Evolutionary conservation across 768 basidiomycete species (phyloP).

Genomic region (Thelephora aurantiotincta): DNA sequence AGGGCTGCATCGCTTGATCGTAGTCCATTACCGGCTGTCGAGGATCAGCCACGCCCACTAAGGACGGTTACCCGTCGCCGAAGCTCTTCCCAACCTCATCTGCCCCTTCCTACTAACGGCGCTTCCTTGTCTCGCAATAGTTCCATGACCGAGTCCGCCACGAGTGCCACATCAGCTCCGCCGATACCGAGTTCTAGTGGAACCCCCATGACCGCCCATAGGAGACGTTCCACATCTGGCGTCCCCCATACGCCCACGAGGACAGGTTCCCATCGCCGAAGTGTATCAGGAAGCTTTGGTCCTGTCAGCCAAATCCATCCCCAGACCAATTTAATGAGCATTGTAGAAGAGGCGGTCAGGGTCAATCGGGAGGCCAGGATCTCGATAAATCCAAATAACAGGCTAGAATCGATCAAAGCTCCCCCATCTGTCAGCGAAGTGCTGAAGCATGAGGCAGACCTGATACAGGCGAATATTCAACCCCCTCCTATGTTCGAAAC

Average conservation of each 20-base stretch:
- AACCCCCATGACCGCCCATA: too few species aligned
- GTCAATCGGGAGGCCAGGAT: slow-evolving; percentile 19
- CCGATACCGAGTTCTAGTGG: neutral
- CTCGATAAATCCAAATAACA: slow-evolving; percentile 13
- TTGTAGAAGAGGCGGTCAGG: slow-evolving; percentile 47
- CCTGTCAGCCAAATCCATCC: slow-evolving; percentile 1
- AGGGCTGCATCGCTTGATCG: neutral
- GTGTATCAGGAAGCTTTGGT: slow-evolving; percentile 2
- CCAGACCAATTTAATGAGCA: slow-evolving; percentile 42
- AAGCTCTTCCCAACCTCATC: neutral
- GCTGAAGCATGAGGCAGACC: slow-evolving; percentile 2
- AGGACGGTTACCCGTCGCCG: neutral
- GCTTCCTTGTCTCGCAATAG: slow-evolving; percentile 15
- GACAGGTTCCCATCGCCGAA: slow-evolving; percentile 7
- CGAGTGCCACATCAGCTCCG: slow-evolving; percentile 13
- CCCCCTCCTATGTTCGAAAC: neutral
- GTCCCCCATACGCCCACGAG: neutral
- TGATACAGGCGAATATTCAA: neutral
- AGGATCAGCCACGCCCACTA: neutral
- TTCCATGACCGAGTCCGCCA: slow-evolving; percentile 14
- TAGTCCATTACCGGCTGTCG: neutral
- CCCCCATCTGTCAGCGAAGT: slow-evolving; percentile 25
- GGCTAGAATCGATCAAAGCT: slow-evolving; percentile 31
- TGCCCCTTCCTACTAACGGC: neutral
- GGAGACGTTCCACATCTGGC: too few species aligned